These are phyloP conservation scores for Aspergillus ruber DNA, from an alignment of 2,329 filamentous ascomycete genomes.

Conservation along the genomic window DNA sequence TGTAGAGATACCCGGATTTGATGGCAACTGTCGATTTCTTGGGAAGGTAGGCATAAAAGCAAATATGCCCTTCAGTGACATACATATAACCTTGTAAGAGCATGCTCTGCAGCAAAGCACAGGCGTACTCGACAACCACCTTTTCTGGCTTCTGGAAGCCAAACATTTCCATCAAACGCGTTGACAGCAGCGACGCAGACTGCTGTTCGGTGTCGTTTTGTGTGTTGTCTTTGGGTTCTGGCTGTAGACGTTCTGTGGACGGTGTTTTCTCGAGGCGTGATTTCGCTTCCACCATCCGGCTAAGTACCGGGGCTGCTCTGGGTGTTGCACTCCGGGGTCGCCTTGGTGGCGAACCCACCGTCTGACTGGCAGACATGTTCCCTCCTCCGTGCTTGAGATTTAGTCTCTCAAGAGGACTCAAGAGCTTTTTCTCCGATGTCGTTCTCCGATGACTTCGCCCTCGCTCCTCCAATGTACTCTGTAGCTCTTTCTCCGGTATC, in stretches of 20 bases:
- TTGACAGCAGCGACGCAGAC: constrained; percentile 56
- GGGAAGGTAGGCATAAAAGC: constrained; percentile 95
- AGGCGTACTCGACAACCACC: constrained; percentile 85
- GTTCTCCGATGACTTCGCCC: constrained; percentile 50
- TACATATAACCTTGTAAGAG: constrained; percentile 93
- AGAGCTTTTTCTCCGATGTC: constrained; percentile 55
- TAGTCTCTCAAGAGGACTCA: constrained; percentile 58
- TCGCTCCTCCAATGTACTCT: constrained; percentile 24
- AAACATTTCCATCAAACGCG: constrained; percentile 75
- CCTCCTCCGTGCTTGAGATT: constrained; percentile 22
- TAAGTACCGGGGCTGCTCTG: constrained; percentile 64
- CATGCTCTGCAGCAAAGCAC: constrained; percentile 87
- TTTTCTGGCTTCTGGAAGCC: constrained; percentile 74
- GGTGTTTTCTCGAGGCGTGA: constrained; percentile 48
- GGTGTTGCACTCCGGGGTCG: constrained; percentile 33
- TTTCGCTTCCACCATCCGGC: constrained; percentile 67
- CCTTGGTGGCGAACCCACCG: constrained; percentile 14
- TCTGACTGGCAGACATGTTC: constrained; percentile 16
- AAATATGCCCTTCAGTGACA: constrained; percentile 85
- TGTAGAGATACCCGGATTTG: constrained; percentile 83
- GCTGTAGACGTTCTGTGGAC: constrained; percentile 13
- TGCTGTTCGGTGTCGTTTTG: constrained; percentile 44
- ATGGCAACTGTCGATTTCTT: constrained; percentile 74
- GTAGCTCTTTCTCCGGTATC: constrained; percentile 2
- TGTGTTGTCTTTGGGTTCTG: constrained; percentile 33